Base-by-base conservation (phyloP, 164 flowering plant genomes). In the Vitis labrusca region DNA sequence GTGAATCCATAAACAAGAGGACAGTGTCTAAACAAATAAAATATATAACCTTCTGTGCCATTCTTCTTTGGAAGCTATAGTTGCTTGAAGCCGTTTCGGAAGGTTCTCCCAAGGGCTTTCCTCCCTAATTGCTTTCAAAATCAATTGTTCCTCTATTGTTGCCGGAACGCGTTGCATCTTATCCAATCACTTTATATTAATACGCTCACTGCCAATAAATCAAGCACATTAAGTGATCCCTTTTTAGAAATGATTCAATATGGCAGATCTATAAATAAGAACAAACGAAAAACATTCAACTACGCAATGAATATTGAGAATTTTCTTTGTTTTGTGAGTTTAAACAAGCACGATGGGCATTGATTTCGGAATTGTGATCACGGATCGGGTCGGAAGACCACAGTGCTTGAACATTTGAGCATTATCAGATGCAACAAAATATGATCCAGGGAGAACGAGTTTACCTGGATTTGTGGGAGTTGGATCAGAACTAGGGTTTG, bases 101-200 rank as follows among this genome's bases (percentile, higher is more conserved):
- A 95, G 91, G 78, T 72, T 89, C 70, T 95, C 99, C 98, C 98
- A 95, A 5, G 86, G 82, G 65, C 94, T 88, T 83, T 95, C 97
- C 72, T 95, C 99, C 74, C 68, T 87, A 44, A 95, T 87, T n/a
- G 99, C 91, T 82, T 91, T 93, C 78, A 86, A 66, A 17, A 93
- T 68, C 82, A 93, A 81, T 70, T 95, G 98, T 37, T 95, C 99
- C 88, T 95, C 99, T 2, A 95, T 74, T 30, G 99, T 93, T 2
- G 85, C 78, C 10, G 97, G 91, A 61, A 58, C 63, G 68, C 70
- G 97, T 83, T 89, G 97, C 98, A 95, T 93, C 32, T 78, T 80
- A 10, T 50, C 56, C 4, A 50, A 50, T n/a, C 55, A 13, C 71
- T 50, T 23, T 5, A 69, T 65, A 61, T 55, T 11, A 12, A 13